phyloP scores from a whole-genome alignment of 1,284 basidiomycete species.

The Melampsora larici-populina region DNA sequence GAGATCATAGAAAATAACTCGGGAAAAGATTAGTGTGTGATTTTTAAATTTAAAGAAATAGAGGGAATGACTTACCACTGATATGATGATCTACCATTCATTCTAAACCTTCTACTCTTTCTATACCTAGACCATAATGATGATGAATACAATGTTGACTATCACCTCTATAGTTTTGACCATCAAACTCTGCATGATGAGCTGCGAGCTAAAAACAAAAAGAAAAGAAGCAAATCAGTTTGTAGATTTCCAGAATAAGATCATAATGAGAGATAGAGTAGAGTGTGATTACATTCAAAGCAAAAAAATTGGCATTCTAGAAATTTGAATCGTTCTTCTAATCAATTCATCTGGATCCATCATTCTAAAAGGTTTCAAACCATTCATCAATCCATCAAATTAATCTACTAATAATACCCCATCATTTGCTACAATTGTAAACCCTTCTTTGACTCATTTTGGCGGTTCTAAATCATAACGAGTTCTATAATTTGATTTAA shows the following conservation, averaged over 20 bases:
- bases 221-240: background rate
- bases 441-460: slow-evolving; percentile 32
- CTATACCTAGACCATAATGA: slow-evolving; percentile 41
- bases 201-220: slow-evolving; percentile 27
- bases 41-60: too few species aligned
- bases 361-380: slow-evolving; percentile 34
- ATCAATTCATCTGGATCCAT: slow-evolving; percentile 37
- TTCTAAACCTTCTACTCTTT: slow-evolving; percentile 37
- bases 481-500: slow-evolving; percentile 31
- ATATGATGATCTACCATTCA: slow-evolving; percentile 43
- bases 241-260: too few species aligned
- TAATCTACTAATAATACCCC: slow-evolving; percentile 32
- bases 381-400: slow-evolving; percentile 35
- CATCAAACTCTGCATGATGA: slow-evolving; percentile 28
- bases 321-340: slow-evolving; percentile 27
- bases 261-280: too few species aligned
- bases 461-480: slow-evolving; percentile 38
- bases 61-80: slow-evolving; percentile 17
- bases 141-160: slow-evolving; percentile 34
- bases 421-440: slow-evolving; percentile 34
- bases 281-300: slow-evolving; percentile 38
- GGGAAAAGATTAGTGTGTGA: background rate
- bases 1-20: background rate
- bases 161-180: slow-evolving; percentile 42
- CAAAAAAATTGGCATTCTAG: slow-evolving; percentile 39